Evolutionary conservation across 257 asterid genomes (phyloP).

Genomic region (Penstemon barbatus): DNA sequence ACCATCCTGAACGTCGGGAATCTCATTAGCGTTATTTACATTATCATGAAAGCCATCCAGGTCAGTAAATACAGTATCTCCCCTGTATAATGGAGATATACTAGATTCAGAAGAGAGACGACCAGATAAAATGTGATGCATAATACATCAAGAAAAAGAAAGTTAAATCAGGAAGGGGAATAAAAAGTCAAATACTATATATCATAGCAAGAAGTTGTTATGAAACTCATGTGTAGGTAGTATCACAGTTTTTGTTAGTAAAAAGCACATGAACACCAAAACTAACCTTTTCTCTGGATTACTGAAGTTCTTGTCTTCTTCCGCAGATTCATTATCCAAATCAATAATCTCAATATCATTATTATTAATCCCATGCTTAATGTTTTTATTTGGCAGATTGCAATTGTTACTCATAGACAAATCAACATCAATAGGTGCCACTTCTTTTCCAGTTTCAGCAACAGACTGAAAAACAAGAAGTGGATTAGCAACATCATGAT

Average conservation of each 20-base stretch:
- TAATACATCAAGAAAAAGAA: background rate
- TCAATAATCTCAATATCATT: conserved; percentile 87
- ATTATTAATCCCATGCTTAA: conserved; percentile 42
- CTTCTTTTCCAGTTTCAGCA: conserved; percentile 42
- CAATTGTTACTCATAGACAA: conserved; percentile 59
- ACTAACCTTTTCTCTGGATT: conserved; percentile 66
- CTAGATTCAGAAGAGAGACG: conserved; percentile 22
- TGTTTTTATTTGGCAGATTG: conserved; percentile 39
- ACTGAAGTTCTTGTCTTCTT: conserved; percentile 51
- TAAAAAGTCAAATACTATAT: conserved; percentile 3
- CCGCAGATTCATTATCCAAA: conserved; percentile 76
- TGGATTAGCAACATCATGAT: conserved; percentile 42
- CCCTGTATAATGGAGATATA: conserved; percentile 49
- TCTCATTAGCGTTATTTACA: conserved; percentile 53
- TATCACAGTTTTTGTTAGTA: background rate
- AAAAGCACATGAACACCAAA: conserved; percentile 18
- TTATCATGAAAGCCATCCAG: conserved; percentile 64
- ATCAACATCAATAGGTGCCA: conserved; percentile 59
- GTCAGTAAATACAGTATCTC: conserved; percentile 57
- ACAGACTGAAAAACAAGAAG: conserved; percentile 43
- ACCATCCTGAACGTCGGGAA: conserved; percentile 69
- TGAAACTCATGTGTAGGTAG: background rate
- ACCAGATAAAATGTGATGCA: conserved; percentile 22
- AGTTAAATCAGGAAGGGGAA: conserved; percentile 10
- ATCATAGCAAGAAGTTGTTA: background rate